Evolutionary conservation across 441 rosid genomes (phyloP).

Genomic region (Daphne laureola): DNA sequence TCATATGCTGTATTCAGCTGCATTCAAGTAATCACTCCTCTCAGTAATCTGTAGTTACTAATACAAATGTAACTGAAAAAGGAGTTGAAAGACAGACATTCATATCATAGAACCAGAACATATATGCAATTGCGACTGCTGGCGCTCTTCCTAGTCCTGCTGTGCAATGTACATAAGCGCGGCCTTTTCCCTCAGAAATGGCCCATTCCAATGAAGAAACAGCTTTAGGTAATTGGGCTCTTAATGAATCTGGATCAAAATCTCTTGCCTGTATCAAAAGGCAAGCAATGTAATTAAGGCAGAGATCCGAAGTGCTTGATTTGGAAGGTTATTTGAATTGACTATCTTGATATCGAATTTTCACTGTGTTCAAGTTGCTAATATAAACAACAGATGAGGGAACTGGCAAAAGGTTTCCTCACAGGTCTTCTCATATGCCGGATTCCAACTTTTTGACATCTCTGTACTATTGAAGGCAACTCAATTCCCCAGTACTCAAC

Average conservation of each 20-base stretch:
- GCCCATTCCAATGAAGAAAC: conserved; percentile 88
- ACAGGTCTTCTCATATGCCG: conserved; percentile 86
- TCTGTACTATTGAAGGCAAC: conserved; percentile 39
- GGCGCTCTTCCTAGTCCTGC: conserved; percentile 98
- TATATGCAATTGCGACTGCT: conserved; percentile 72
- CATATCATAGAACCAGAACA: conserved; percentile 70
- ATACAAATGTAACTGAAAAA: no score
- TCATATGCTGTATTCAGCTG: conserved; percentile 75
- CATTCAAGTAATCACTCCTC: not conserved
- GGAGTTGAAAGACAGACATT: conserved; percentile 33
- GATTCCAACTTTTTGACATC: conserved; percentile 52
- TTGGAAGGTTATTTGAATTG: not conserved
- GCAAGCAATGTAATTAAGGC: not conserved
- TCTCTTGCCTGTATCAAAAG: conserved; percentile 51
- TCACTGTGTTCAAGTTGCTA: not conserved
- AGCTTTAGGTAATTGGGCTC: conserved; percentile 67
- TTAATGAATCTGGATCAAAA: conserved; percentile 78
- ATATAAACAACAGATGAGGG: not conserved
- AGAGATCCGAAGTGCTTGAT: not conserved
- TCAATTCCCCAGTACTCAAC: conserved; percentile 77
- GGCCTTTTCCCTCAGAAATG: conserved; percentile 67
- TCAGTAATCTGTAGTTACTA: no score
- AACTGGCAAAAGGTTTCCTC: conserved; percentile 23
- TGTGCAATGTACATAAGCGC: conserved; percentile 78
- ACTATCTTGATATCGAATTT: not conserved